phyloP scores from a whole-genome alignment of 148 eudicot genomes.

The Oxyria digyna region DNA sequence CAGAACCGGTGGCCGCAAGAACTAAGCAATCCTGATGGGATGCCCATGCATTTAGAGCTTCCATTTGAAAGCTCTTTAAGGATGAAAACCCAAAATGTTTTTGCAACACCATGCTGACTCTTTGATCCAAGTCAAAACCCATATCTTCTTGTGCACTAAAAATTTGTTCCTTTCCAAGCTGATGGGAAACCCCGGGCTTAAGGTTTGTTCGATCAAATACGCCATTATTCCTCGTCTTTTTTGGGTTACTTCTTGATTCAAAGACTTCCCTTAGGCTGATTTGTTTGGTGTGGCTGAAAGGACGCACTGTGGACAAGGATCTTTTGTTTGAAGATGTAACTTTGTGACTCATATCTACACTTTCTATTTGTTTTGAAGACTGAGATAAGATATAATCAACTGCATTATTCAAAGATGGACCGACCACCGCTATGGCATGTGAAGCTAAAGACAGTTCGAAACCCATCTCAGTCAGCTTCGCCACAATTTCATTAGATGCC shows the following conservation, averaged over 20 bases:
- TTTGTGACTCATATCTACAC: slow-evolving; percentile 20
- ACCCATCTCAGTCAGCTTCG: slow-evolving; percentile 43
- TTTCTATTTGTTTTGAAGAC: slow-evolving; percentile 15
- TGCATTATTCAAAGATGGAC: slow-evolving; percentile 37
- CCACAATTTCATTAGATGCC: slow-evolving; percentile 24
- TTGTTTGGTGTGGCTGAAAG: slow-evolving; percentile 40
- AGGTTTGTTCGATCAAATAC: slow-evolving; percentile 14
- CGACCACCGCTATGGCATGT: slow-evolving; percentile 47
- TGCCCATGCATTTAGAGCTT: slow-evolving; percentile 67
- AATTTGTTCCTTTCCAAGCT: slow-evolving; percentile 7
- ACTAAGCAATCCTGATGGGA: slow-evolving; percentile 68
- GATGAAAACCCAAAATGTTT: slow-evolving; percentile 64
- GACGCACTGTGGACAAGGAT: slow-evolving; percentile 15
- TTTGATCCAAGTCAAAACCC: slow-evolving; percentile 47
- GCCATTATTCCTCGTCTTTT: slow-evolving; percentile 22
- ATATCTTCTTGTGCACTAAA: slow-evolving; percentile 19
- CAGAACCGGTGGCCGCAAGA: slow-evolving; percentile 98
- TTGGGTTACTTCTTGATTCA: slow-evolving; percentile 21
- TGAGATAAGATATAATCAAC: slow-evolving; percentile 34
- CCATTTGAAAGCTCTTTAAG: slow-evolving; percentile 75
- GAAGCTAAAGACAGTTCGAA: slow-evolving; percentile 29
- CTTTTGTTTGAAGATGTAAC: slow-evolving; percentile 22
- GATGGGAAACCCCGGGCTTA: slow-evolving; percentile 10
- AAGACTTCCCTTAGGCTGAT: slow-evolving; percentile 43
- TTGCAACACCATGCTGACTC: slow-evolving; percentile 35